These are phyloP conservation scores for Monosporascus sp. DNA, from an alignment of 2,329 filamentous ascomycete genomes.

Conservation along the genomic window DNA sequence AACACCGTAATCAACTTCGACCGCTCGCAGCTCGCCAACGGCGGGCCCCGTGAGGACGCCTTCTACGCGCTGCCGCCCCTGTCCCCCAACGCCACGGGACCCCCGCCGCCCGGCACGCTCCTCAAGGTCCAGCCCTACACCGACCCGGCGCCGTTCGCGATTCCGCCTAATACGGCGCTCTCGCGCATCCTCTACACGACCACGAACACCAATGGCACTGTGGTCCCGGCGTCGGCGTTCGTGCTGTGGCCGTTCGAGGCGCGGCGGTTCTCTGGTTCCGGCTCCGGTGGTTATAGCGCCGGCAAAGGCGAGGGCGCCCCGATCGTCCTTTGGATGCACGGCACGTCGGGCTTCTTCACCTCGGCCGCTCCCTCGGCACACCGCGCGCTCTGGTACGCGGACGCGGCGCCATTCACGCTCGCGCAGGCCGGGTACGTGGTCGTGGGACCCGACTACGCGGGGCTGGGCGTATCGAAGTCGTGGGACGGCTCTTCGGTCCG, in stretches of 20 bases:
- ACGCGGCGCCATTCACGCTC: constrained; percentile 32
- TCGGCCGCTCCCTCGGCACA: constrained; percentile 35
- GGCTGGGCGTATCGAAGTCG: constrained; percentile 33
- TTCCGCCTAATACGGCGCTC: constrained; percentile 36
- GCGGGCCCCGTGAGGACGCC: constrained; percentile 27
- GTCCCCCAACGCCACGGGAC: constrained; percentile 5
- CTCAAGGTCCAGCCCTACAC: constrained; percentile 36
- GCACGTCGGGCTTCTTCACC: constrained; percentile 36
- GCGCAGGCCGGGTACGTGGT: constrained; percentile 39
- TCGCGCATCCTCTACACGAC: constrained; percentile 46
- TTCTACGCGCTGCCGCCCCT: constrained; percentile 33
- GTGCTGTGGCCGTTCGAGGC: constrained; percentile 42
- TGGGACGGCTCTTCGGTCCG: constrained; percentile 29
- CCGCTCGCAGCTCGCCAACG: constrained; percentile 26
- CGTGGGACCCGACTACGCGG: constrained; percentile 39
- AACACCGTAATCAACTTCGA: constrained; percentile 23
- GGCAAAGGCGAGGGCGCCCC: constrained; percentile 14
- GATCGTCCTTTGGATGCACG: constrained; percentile 39
- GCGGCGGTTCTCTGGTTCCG: neutral
- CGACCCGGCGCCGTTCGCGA: constrained; percentile 31
- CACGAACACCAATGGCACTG: constrained; percentile 36
- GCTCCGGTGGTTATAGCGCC: neutral
- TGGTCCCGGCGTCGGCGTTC: constrained; percentile 43
- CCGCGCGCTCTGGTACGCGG: constrained; percentile 36
- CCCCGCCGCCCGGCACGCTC: constrained; percentile 28